phyloP scores from a whole-genome alignment of 2,329 filamentous ascomycete genomes.

The Aureobasidium musti region DNA sequence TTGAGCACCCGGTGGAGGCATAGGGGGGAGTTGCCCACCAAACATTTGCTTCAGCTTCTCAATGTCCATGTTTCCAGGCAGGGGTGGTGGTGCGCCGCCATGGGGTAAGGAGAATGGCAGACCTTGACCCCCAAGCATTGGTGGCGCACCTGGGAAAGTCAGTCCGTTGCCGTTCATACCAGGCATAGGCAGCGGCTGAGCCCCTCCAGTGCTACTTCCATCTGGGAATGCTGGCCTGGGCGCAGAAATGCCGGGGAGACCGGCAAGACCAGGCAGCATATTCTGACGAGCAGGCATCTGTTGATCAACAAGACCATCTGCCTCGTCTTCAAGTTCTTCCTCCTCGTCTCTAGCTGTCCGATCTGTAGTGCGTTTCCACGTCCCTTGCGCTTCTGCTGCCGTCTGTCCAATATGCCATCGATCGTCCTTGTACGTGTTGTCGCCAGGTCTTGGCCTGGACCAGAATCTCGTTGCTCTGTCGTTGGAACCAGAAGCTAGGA shows the following conservation, averaged over 20 bases:
- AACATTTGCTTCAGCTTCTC: constrained; percentile 40
- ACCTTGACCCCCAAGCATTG: constrained; percentile 30
- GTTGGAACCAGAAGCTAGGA: constrained; percentile 92
- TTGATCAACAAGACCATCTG: constrained; percentile 89
- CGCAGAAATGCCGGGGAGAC: constrained; percentile 49
- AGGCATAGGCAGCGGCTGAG: constrained; percentile 36
- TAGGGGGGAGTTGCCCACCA: constrained; percentile 38
- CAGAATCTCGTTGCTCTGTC: constrained; percentile 97
- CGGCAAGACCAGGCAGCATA: constrained; percentile 67
- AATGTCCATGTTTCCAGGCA: constrained; percentile 40
- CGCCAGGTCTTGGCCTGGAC: constrained; percentile 86
- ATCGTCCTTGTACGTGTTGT: constrained; percentile 81
- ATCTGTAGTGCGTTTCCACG: constrained; percentile 89
- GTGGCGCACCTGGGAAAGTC: constrained; percentile 38
- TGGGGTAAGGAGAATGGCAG: constrained; percentile 35
- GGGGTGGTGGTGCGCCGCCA: constrained; percentile 30
- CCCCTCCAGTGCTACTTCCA: constrained; percentile 50
- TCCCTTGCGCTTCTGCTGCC: constrained; percentile 91
- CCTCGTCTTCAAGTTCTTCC: constrained; percentile 91
- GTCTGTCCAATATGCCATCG: constrained; percentile 94
- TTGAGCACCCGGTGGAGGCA: constrained; percentile 34
- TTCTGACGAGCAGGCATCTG: constrained; percentile 67
- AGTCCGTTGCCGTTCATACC: constrained; percentile 9
- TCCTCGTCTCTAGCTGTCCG: constrained; percentile 87
- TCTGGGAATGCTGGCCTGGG: constrained; percentile 42